Base-by-base conservation (phyloP, 1,284 basidiomycete species). In the Tausonia pullulans region DNA sequence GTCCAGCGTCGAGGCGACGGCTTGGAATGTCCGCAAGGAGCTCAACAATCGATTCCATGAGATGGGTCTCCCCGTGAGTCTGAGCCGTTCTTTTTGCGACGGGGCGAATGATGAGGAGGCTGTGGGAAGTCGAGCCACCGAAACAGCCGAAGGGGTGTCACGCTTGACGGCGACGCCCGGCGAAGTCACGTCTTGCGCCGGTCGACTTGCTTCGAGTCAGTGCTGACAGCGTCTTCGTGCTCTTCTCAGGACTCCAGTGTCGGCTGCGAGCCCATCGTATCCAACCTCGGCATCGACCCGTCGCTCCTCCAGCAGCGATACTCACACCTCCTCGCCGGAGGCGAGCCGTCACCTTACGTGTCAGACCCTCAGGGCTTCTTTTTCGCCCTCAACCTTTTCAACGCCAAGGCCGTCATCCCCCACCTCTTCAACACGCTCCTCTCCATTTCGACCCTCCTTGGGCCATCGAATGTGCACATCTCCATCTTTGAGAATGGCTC, bases 401-500 rank as follows among this genome's bases (percentile, higher is more conserved):
- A 66, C 51, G 62, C 65, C 3, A 62, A 54, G n/a, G 61, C 10
- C 9, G 51, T 66, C 50, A 62, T 66, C 51, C 65, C 65, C 40
- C 65, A 66, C 50, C 57, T 66, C 27, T 62, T 61, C 27, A 16
- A 52, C 13, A 66, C 65, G 8, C 57, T 66, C 8, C 61, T 66
- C 40, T 52, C 65, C 9, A 51, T 66, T 39, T 43, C 65, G 5
- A 61, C 51, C n/a, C 61, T 66, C n/a, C 65, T 66, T 1, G 65
- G 65, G 10, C 65, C 65, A 6, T 60, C 56, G 40, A 66, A 63
- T 44, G 61, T 66, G 4, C 65, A 66, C 58, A 57, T 66, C 46
- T 49, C 61, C 52, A 66, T 66, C 60, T 66, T 66, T 40, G 65
- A 66, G 57, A 66, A 66, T 52, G 65, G 65, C 7, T 58, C 55